Base-by-base conservation (phyloP, 768 basidiomycete genomes). In the Tricholoma sp. region DNA sequence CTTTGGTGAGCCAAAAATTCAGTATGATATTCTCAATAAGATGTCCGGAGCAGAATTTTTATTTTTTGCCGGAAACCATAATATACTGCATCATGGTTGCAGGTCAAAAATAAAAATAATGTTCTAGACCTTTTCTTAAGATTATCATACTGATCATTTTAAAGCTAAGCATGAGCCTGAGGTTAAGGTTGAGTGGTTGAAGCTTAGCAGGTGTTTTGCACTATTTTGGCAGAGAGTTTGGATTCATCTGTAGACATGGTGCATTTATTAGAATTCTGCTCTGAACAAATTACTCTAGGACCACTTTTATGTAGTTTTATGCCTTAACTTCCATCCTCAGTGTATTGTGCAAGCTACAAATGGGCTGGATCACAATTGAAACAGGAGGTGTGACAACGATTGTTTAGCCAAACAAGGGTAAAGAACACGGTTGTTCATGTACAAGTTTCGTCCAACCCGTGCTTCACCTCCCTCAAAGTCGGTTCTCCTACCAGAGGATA, bases 381-480 rank as follows among this genome's bases (percentile, higher is more conserved):
- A n/a, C n/a, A n/a, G n/a, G n/a, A n/a, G n/a, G n/a, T n/a, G n/a
- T n/a, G n/a, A n/a, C n/a, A n/a, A n/a, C n/a, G 29, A 32, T 21
- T 32, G 50, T n/a, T n/a, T 18, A 52, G 8, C 51, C 34, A 52
- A 52, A 52, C 16, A 52, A 18, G 19, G 7, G 22, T 19, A 37
- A 52, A 52, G 21, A 52, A 21, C 47, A 10, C 47, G 47, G 16
- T 14, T 34, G 19, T 37, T 50, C 34, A 81, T 82, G 82, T 69
- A 72, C 59, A 70, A 67, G 3, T 81, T 82, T 62, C 75, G 71
- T 52, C 81, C 82, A 10, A 67, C 72, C 16, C 75, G 77, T 50
- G 74, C 79, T 14, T 82, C 82, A 27, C 76, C 81, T 37, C 79
- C 79, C 18, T 66, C 73, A 3, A 74, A 71, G 19, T 61, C 72